Evolutionary conservation across 2,329 filamentous ascomycete genomes (phyloP).

Genomic region (Nemania diffusa): DNA sequence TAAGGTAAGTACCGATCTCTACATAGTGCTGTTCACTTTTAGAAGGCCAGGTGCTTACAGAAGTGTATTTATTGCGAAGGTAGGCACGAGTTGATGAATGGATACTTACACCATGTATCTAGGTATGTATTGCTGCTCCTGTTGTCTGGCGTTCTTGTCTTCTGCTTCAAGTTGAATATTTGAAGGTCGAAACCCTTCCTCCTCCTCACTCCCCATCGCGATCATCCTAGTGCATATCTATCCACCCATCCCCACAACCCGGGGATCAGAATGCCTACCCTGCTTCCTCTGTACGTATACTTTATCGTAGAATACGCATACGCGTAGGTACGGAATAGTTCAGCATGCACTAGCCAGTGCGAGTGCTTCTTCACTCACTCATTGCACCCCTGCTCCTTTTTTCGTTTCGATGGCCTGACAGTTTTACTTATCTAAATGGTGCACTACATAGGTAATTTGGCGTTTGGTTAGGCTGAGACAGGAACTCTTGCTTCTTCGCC

Average conservation of each 20-base stretch:
- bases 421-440: not conserved
- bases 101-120: too few species aligned
- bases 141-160: not conserved
- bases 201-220: not conserved
- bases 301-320: not conserved
- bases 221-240: constrained; percentile 13
- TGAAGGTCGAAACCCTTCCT: constrained; percentile 12
- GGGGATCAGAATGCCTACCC: not conserved
- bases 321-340: not conserved
- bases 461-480: constrained; percentile 8
- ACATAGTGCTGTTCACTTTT: not conserved
- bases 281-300: too few species aligned
- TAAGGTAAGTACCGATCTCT: not conserved
- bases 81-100: not conserved
- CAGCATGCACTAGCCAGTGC: constrained; percentile 15
- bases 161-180: not conserved
- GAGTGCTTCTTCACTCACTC: not conserved
- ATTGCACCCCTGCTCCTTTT: constrained; percentile 14
- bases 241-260: constrained; percentile 21
- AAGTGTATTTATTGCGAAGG: too few species aligned
- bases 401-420: constrained; percentile 21
- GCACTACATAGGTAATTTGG: constrained; percentile 3
- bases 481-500: not conserved
- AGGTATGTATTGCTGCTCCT: not conserved
- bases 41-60: not conserved